These are phyloP conservation scores for Globisporangium splendens DNA, from an alignment of 352 stramenopile genomes.

Conservation along the genomic window DNA sequence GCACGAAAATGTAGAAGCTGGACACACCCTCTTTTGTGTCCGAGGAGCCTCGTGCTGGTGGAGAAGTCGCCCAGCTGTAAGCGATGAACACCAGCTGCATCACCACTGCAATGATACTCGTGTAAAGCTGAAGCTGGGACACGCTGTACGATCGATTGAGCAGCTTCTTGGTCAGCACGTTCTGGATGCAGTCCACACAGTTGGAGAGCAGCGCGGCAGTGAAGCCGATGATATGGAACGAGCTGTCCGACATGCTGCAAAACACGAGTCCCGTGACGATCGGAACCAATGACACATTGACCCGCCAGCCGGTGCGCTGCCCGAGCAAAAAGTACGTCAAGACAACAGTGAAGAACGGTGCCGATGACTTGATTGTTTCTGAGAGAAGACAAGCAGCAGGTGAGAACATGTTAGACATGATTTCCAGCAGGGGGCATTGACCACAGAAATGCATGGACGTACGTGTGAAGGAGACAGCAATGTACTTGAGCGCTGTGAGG, in stretches of 20 bases:
- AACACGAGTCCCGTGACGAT: conserved; percentile 84
- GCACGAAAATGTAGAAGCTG: conserved; percentile 36
- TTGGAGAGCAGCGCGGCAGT: conserved; percentile 86
- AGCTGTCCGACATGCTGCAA: conserved; percentile 84
- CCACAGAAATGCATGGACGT: conserved; percentile 10
- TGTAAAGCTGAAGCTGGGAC: conserved; percentile 89
- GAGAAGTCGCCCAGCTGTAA: conserved; percentile 55
- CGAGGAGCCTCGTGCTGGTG: conserved; percentile 21
- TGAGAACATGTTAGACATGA: no score
- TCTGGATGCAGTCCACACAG: conserved; percentile 91
- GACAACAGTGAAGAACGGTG: conserved; percentile 90
- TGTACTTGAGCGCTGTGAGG: conserved; percentile 90
- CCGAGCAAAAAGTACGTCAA: conserved; percentile 82
- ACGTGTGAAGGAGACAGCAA: conserved; percentile 89
- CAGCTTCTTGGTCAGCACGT: conserved; percentile 88
- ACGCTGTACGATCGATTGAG: conserved; percentile 79
- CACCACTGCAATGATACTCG: conserved; percentile 76
- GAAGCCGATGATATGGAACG: conserved; percentile 88
- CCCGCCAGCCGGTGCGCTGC: conserved; percentile 75
- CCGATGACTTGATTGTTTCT: conserved; percentile 92
- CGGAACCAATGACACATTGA: conserved; percentile 84
- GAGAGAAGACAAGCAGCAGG: not conserved
- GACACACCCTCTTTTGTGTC: conserved; percentile 27
- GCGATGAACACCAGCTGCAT: conserved; percentile 84
- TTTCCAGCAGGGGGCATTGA: no score